phyloP scores from a whole-genome alignment of 345 rosid genomes.

The Noccaea caerulescens region DNA sequence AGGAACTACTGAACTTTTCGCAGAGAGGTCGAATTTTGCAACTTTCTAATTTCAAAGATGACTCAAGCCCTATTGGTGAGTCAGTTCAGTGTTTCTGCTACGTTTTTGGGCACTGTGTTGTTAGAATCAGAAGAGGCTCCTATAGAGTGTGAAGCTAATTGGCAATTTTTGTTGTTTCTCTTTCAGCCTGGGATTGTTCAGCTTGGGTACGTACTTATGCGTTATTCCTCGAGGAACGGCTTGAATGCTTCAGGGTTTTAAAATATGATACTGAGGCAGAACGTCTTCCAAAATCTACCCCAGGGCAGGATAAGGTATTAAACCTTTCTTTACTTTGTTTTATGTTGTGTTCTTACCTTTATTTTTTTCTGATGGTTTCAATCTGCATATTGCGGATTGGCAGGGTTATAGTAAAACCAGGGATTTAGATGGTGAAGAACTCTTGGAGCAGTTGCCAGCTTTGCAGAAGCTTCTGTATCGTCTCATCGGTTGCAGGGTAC shows the following conservation, averaged over 20 bases:
- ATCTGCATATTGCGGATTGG: constrained; percentile 28
- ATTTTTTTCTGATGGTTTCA: constrained; percentile 32
- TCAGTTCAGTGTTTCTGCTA: constrained; percentile 10
- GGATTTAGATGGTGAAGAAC: constrained; percentile 79
- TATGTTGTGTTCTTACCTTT: not conserved
- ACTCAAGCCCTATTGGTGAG: constrained; percentile 90
- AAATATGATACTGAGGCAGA: constrained; percentile 96
- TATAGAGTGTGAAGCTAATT: not conserved
- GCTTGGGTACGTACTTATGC: constrained; percentile 99
- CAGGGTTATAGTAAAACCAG: constrained; percentile 95
- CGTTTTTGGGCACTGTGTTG: not conserved
- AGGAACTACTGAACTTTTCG: constrained; percentile 78
- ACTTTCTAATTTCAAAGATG: constrained; percentile 95
- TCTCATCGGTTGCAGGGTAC: constrained; percentile 95
- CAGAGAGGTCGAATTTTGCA: constrained; percentile 87
- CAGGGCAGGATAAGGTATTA: constrained; percentile 84
- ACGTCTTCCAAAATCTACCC: constrained; percentile 79
- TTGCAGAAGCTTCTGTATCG: constrained; percentile 88
- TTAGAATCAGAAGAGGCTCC: not conserved
- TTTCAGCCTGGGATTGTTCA: constrained; percentile 98
- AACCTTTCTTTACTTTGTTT: not conserved
- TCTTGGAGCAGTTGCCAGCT: constrained; percentile 90
- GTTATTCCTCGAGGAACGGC: constrained; percentile 88
- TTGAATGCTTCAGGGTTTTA: constrained; percentile 88
- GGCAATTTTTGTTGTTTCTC: not conserved